Evolutionary conservation across 2,329 filamentous ascomycete genomes (phyloP), one percentile per base, ranked within the genome.

Genomic region (Alternaria sp.): DNA sequence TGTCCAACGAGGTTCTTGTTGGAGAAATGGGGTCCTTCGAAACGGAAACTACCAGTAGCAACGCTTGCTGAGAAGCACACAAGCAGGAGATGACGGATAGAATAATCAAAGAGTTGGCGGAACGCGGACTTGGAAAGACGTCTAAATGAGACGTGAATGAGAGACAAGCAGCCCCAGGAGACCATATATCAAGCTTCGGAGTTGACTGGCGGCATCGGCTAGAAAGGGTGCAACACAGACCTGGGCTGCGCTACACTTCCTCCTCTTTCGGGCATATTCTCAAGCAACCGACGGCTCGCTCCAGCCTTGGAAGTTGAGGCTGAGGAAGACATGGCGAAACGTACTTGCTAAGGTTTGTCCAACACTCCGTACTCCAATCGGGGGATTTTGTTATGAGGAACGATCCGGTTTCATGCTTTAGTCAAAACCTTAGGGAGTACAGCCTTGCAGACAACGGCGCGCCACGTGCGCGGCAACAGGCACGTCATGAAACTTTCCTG

Each of bases 401-500:
- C 12, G 49, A 25, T 21, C 17, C 17, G 26, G 49, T 52, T 21
- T 36, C 17, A 19, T 50, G 60, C 55, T 52, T 54, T 54, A 52
- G 54, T 54, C 55, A 28, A 57, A 36, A 36, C 28, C 54, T 50
- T 49, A 32, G 44, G 23, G 50, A 51, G 36, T 17, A 52, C 50
- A 64, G 36, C 36, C 36, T 40, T 40, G 36, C 9, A 40, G 46
- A 57, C 61, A 61, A n/a, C 23, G 40, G 54, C 47, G 30, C 47
- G 25, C 32, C 30, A 57, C 28, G 15, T 32, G 45, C 19, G 43
- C 28, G 19, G n/a, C 13, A 17, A 26, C 45, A 56, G 62, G 59
- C 59, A 62, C 62, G 62, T 57, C 65, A 67, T 57, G 59, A 62
- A 67, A 60, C 44, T 25, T 30, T 40, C 12, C 11, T 52, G 26